These are phyloP conservation scores for Albizia julibrissin DNA, from an alignment of 306 rosid genomes.

Conservation along the genomic window DNA sequence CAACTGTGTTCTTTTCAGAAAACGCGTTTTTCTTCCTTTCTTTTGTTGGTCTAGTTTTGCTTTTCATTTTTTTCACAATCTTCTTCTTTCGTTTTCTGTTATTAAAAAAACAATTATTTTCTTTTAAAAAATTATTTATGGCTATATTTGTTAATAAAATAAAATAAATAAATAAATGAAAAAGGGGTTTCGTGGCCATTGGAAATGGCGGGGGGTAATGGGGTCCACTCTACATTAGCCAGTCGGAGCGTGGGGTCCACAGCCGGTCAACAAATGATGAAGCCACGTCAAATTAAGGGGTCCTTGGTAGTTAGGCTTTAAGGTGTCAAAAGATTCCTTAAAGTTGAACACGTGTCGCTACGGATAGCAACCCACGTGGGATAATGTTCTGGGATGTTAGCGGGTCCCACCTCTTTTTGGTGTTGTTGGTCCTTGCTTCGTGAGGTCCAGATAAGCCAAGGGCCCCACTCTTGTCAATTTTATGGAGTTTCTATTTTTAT, in stretches of 20 bases:
- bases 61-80: not conserved
- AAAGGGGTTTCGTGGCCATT: constrained; percentile 24
- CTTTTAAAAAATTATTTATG: not conserved
- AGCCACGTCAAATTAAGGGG: constrained; percentile 30
- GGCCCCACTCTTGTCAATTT: not conserved
- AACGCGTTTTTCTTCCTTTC: constrained; percentile 63
- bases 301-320: constrained; percentile 26
- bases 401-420: constrained; percentile 29
- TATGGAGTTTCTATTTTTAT: not conserved
- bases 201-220: constrained; percentile 27
- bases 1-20: constrained; percentile 50
- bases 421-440: not conserved
- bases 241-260: constrained; percentile 35
- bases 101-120: not conserved
- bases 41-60: not conserved
- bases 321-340: constrained; percentile 33
- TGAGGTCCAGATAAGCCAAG: constrained; percentile 42
- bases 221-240: constrained; percentile 38
- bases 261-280: constrained; percentile 46
- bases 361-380: constrained; percentile 38
- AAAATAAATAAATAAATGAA: not conserved
- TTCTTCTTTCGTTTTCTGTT: not conserved
- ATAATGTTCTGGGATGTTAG: constrained; percentile 22
- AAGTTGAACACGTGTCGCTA: constrained; percentile 37
- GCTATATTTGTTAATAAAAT: not conserved